Conservation (phyloP, 176 grass and related monocot genomes). For the barley (Hordeum vulgare) region MorexV3_pseudomolecules_assembly NC_058523.1:8506447-8506946, state of each 20-base stretch:
- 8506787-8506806: slow-evolving; percentile 8
- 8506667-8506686: slow-evolving; percentile 33
- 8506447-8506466: slow-evolving; percentile 70
- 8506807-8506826: slow-evolving; percentile 30
- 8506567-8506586: slow-evolving; percentile 54
- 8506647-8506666: slow-evolving; percentile 27
- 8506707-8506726: slow-evolving; percentile 23
- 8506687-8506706: slow-evolving; percentile 30
- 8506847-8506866: slow-evolving; percentile 18
- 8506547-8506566: slow-evolving; percentile 41
- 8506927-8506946: slow-evolving; percentile 23
- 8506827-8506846: slow-evolving; percentile 28
- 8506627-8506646: slow-evolving; percentile 42
- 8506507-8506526: slow-evolving; percentile 46
- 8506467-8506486: slow-evolving; percentile 44
- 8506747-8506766: slow-evolving; percentile 16
- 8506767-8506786: slow-evolving; percentile 26
- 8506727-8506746: slow-evolving; percentile 23
- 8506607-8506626: slow-evolving; percentile 27
- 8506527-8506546: slow-evolving; percentile 54
- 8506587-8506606: slow-evolving; percentile 22
- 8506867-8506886: slow-evolving; percentile 10
- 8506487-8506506: slow-evolving; percentile 53
- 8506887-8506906: slow-evolving; percentile 8
- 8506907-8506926: slow-evolving; percentile 6